Evolutionary conservation across 176 grass and related monocot genomes (phyloP), one percentile per base, ranked within the genome.

Genomic region (Tuctoria greenei): DNA sequence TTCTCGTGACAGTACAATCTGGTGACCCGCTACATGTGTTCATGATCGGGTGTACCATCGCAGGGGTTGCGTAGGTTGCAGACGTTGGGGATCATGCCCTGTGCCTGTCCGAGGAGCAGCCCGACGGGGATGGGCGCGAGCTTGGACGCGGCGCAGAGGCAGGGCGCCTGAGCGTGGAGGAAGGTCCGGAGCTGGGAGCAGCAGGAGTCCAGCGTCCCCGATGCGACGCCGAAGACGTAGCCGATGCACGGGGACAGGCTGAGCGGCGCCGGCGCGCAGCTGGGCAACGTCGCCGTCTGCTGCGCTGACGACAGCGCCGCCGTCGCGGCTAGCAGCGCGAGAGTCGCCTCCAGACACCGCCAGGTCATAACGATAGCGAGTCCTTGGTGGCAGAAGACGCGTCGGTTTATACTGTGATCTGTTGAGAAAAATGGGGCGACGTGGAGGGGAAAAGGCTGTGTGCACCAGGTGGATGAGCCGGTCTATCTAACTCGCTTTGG

Each of bases 31-130:
- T 10, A 54, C 20, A 9, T 17, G 60, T 11, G 54, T 35, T 4
- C 5, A 20, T 0, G 47, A 6, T 31, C 31, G 4, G 13, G 50
- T 43, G 76, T 88, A 95, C 92, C 88, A 0, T 87, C 75, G 88
- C 92, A 95, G 18, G 87, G 88, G 61, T 26, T 78, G 59, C 82
- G 82, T 66, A 94, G 79, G 79, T 93, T 87, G 84, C 94, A 97
- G 66, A 88, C 77, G 84, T 87, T 91, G 28, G 94, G 94, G 57
- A 97, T 68, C 37, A 87, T 15, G 75, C 67, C 62, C 84, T 91
- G 94, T n/a, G 84, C 90, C 72, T 93, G 94, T 71, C 90, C 84
- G 62, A 93, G 64, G 63, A 89, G 13, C 26, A 85, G 34, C 1
- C 91, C 91, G 42, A 97, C 34, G 8, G 83, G 64, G 62, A 50